Conservation (phyloP, 2,329 filamentous ascomycete species). For the Fusarium nodosum region DNA sequence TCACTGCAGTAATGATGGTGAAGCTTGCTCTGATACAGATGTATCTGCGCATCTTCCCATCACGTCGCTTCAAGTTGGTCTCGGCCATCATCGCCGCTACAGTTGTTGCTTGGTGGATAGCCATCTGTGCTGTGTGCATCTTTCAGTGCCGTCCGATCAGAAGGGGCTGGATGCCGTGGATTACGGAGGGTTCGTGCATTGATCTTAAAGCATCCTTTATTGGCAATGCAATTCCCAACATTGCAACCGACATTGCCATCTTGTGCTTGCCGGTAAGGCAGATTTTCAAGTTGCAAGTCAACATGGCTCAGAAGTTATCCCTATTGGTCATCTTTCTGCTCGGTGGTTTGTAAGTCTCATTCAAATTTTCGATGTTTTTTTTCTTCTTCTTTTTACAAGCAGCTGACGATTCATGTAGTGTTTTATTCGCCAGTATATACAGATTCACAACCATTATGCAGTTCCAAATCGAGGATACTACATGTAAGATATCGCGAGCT, state of each 20-base stretch:
- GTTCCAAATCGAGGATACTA: conserved; percentile 18
- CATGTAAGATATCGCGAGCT: conserved; percentile 7
- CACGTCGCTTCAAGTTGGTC: conserved; percentile 19
- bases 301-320: conserved; percentile 30
- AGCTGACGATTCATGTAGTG: conserved; percentile 8
- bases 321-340: conserved; percentile 34
- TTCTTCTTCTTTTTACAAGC: not conserved
- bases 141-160: conserved; percentile 31
- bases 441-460: conserved; percentile 40
- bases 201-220: conserved; percentile 36
- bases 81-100: conserved; percentile 16
- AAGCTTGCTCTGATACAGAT: conserved; percentile 31
- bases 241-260: conserved; percentile 30
- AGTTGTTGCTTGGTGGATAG: conserved; percentile 34
- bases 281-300: conserved; percentile 36
- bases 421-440: conserved; percentile 38
- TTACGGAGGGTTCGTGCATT: conserved; percentile 21
- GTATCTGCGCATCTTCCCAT: conserved; percentile 37
- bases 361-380: not conserved
- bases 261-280: conserved; percentile 22
- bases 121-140: conserved; percentile 35
- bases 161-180: conserved; percentile 32
- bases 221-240: conserved; percentile 37
- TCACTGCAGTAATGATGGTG: conserved; percentile 33
- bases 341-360: conserved; percentile 32